Base-by-base conservation (phyloP, 2,329 filamentous ascomycete species). In the Talaromyces sp. region DNA sequence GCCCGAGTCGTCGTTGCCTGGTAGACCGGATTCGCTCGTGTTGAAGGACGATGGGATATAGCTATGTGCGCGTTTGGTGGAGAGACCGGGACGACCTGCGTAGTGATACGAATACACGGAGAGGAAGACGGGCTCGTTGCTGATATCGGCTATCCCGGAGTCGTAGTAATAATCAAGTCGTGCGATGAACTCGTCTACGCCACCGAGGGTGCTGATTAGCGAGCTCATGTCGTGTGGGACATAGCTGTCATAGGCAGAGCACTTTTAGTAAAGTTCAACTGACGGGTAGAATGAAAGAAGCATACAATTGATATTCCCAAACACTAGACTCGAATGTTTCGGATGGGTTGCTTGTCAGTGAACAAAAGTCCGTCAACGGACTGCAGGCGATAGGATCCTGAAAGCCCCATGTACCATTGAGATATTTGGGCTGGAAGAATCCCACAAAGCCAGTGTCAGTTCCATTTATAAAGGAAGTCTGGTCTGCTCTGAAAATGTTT, bases 51-150 rank as follows among this genome's bases (percentile, higher is more conserved):
- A 72, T 0, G 85, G 85, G 39, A 88, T 86, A 65, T 87, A 88
- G 63, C 77, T 81, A 65, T 87, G 85, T 0, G 78, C 78, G 57
- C 83, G 81, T 17, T 69, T 62, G 0, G 77, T 71, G 2, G 72
- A 76, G 13, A 75, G 68, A 0, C 72, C 85, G 0, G 85, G 86
- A 0, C 84, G 81, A 0, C 84, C 85, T 0, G 82, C 85, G 61
- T 87, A 88, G 70, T 88, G 85, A 68, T 87, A 88, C 63, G 87
- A 80, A 69, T 82, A 88, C 0, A 87, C 80, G 3, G 80, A 83
- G 2, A 87, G 73, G 67, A 87, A 87, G 1, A 79, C 77, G 17
- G 83, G 83, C 61, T 85, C 77, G 63, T 88, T 85, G 52, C 85
- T 84, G 43, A 88, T 83, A 65, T 87, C 85, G n/a, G 84, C 80